Conservation (phyloP, 768 basidiomycete genomes). For the Lentinula raphanica region DNA sequence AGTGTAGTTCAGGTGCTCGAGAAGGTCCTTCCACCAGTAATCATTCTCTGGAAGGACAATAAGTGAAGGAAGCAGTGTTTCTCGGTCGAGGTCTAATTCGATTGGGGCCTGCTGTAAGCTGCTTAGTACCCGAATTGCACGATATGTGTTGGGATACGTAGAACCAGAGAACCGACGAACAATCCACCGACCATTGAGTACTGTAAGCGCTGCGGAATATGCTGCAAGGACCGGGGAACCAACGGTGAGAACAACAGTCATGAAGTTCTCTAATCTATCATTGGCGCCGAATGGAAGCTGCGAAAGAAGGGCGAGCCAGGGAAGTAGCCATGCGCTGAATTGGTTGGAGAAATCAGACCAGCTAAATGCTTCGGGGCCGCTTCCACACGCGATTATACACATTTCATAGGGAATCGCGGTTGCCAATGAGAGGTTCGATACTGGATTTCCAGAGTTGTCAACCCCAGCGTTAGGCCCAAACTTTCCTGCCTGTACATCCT, state of each 20-base stretch:
- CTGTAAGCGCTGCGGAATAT: slow-evolving; percentile 39
- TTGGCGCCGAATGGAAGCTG: slow-evolving; percentile 44
- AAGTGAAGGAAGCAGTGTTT: slow-evolving; percentile 31
- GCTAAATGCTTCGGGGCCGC: not conserved
- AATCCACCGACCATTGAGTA: slow-evolving; percentile 41
- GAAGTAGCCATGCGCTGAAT: slow-evolving; percentile 41
- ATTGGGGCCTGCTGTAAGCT: slow-evolving; percentile 40
- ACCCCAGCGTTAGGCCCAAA: not conserved
- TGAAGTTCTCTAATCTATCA: slow-evolving; percentile 34
- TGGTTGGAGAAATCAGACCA: slow-evolving; percentile 33
- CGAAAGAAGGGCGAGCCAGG: slow-evolving; percentile 43
- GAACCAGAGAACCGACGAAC: slow-evolving; percentile 24
- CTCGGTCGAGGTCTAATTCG: slow-evolving; percentile 19
- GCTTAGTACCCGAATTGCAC: slow-evolving; percentile 29
- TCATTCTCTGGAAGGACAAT: slow-evolving; percentile 38
- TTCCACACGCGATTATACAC: not conserved
- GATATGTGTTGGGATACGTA: slow-evolving; percentile 23
- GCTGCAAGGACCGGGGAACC: slow-evolving; percentile 41
- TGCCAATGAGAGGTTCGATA: not conserved
- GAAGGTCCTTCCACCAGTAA: slow-evolving; percentile 33
- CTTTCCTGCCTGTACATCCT: not conserved
- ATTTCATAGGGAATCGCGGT: slow-evolving; percentile 3
- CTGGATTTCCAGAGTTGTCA: not conserved
- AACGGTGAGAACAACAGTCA: slow-evolving; percentile 36
- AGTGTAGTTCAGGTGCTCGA: slow-evolving; percentile 26